phyloP scores from a whole-genome alignment of 2,329 filamentous ascomycete genomes.

The Pseudohalonectria lignicola region DNA sequence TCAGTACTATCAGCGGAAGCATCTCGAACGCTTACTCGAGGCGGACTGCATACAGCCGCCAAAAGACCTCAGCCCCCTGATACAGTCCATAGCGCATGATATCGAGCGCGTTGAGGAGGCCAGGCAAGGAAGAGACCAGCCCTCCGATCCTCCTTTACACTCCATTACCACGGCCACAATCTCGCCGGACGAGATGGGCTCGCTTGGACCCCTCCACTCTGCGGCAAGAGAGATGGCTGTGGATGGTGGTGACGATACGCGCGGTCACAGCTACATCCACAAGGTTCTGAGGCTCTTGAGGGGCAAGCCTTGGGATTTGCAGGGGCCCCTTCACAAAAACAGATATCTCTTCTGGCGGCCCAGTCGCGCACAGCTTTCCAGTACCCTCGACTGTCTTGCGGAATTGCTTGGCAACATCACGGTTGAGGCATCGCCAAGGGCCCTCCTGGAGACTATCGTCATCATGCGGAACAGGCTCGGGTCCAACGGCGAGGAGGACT shows the following conservation, averaged over 20 bases:
- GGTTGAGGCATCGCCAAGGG: neutral
- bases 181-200: neutral
- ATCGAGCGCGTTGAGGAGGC: no score
- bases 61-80: neutral
- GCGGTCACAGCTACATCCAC: conserved; percentile 4
- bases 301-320: conserved; percentile 4
- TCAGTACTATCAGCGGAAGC: conserved; percentile 55
- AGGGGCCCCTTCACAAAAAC: conserved; percentile 9
- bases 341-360: conserved; percentile 16
- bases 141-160: no score
- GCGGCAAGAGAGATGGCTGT: neutral
- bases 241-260: neutral
- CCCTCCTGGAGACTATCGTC: conserved; percentile 1
- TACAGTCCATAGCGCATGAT: no score
- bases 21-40: conserved; percentile 11
- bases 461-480: conserved; percentile 5
- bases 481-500: conserved; percentile 3
- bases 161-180: no score
- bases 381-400: conserved; percentile 2
- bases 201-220: neutral
- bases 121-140: no score
- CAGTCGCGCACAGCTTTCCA: conserved; percentile 1
- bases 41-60: neutral
- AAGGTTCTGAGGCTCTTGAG: conserved; percentile 8
- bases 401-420: neutral